phyloP scores from a whole-genome alignment of 805 yeast genomes.

The Gaillardinia entomophila region DNA sequence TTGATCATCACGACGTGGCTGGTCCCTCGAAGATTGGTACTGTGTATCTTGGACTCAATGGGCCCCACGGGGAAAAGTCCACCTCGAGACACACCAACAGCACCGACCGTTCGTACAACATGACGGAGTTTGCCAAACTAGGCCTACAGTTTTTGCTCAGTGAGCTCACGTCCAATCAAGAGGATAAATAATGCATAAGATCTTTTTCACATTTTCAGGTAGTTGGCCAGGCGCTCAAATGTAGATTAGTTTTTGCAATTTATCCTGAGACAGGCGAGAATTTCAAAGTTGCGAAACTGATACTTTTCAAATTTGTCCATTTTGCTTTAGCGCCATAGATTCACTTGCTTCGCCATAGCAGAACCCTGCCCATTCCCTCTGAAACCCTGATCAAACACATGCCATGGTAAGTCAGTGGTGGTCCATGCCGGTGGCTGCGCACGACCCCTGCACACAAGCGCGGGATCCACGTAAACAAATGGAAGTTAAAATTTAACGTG shows the following conservation, averaged over 20 bases:
- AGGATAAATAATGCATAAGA: not conserved
- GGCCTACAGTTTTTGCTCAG: slow-evolving; percentile 60
- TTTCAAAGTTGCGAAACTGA: no score
- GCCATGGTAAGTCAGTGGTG: no score
- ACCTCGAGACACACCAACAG: slow-evolving; percentile 39
- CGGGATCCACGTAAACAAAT: not conserved
- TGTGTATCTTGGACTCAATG: slow-evolving; percentile 65
- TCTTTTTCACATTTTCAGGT: no score
- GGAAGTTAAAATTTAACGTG: not conserved
- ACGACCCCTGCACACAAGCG: not conserved
- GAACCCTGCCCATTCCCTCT: no score
- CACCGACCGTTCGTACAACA: slow-evolving; percentile 56
- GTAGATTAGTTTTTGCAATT: no score
- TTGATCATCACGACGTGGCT: slow-evolving; percentile 16
- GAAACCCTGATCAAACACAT: no score
- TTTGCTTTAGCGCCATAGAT: no score
- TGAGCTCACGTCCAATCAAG: slow-evolving; percentile 25
- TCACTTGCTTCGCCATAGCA: no score
- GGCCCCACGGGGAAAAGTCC: slow-evolving; percentile 55
- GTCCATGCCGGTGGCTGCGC: no score
- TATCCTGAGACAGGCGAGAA: no score
- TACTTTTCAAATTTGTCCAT: no score
- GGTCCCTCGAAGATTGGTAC: slow-evolving; percentile 48
- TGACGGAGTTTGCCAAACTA: slow-evolving; percentile 66
- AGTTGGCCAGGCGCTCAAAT: no score